Percentiles rank a stretch among this genome's conserved stretches.
These are phyloP conservation scores for Pythium periplocum DNA, from an alignment of 352 stramenopile genomes.

Conservation along the genomic window DNA sequence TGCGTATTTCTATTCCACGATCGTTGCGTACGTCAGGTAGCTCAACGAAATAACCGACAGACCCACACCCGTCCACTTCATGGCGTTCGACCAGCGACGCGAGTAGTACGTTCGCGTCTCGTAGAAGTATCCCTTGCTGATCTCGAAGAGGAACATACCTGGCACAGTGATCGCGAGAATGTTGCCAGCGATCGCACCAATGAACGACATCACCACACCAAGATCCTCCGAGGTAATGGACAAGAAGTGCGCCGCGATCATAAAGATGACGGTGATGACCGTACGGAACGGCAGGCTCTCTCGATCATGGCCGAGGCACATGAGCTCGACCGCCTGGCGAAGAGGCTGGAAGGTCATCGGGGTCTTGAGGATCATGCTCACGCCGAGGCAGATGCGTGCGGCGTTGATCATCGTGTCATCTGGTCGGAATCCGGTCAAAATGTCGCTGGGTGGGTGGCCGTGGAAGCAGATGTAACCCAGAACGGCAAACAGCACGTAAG, in stretches of 20 bases:
- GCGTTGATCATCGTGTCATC: constrained; percentile 77
- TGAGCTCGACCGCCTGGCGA: constrained; percentile 69
- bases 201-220: constrained; percentile 70
- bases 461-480: constrained; percentile 79
- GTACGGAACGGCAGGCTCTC: constrained; percentile 67
- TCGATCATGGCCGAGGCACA: constrained; percentile 61
- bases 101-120: constrained; percentile 48
- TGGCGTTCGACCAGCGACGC: constrained; percentile 38
- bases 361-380: constrained; percentile 79
- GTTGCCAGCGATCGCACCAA: constrained; percentile 68
- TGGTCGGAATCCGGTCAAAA: constrained; percentile 65
- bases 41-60: constrained; percentile 63
- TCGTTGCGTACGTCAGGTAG: constrained; percentile 48
- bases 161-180: constrained; percentile 66
- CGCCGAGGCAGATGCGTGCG: constrained; percentile 59
- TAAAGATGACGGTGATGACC: constrained; percentile 61
- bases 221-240: constrained; percentile 59
- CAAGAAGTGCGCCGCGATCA: constrained; percentile 57
- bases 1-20: too few species aligned
- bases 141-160: constrained; percentile 71
- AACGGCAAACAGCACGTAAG: constrained; percentile 63
- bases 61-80: constrained; percentile 40
- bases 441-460: constrained; percentile 77
- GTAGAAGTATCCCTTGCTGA: constrained; percentile 40
- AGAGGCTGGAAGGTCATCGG: constrained; percentile 85